Conservation (phyloP, 2,329 filamentous ascomycete species). For the Stagonosporopsis cucurbitacearum region DNA sequence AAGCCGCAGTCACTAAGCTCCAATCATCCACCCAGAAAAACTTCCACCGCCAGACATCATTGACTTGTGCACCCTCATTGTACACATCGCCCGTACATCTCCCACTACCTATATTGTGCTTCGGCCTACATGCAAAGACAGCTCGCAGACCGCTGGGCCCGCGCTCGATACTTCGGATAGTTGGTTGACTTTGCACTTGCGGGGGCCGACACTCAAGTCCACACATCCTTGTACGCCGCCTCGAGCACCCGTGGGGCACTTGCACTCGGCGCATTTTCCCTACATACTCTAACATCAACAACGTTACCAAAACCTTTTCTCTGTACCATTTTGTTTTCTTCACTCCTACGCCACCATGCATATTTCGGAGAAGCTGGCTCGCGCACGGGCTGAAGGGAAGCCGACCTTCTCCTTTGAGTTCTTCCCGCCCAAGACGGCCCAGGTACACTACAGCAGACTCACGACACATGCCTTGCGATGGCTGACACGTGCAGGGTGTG, state of each 20-base stretch:
- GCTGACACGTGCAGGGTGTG: conserved; percentile 67
- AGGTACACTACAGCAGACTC: conserved; percentile 51
- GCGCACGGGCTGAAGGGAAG: conserved; percentile 77
- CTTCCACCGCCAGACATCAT: conserved; percentile 19
- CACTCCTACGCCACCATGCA: conserved; percentile 71
- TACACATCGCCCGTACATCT: background rate
- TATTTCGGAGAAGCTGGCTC: conserved; percentile 87
- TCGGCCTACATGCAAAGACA: conserved; percentile 59
- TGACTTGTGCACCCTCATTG: background rate
- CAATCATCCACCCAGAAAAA: conserved; percentile 25
- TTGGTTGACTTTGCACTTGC: conserved; percentile 20
- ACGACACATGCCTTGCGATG: background rate
- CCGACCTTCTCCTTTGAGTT: conserved; percentile 99
- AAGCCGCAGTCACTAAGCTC: conserved; percentile 9
- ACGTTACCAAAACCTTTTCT: conserved; percentile 7
- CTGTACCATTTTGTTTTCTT: conserved; percentile 7
- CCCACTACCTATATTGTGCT: conserved; percentile 17
- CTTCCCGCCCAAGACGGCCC: conserved; percentile 96
- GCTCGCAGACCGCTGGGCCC: conserved; percentile 59
- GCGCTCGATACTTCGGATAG: conserved; percentile 55
- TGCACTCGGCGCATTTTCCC: conserved; percentile 9
- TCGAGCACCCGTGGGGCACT: conserved; percentile 28
- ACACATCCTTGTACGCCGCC: conserved; percentile 32
- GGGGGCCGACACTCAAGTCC: conserved; percentile 14
- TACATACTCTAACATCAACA: conserved; percentile 1